Evolutionary conservation across 257 asterid species (phyloP).

Genomic region (Penstemon davidsonii): DNA sequence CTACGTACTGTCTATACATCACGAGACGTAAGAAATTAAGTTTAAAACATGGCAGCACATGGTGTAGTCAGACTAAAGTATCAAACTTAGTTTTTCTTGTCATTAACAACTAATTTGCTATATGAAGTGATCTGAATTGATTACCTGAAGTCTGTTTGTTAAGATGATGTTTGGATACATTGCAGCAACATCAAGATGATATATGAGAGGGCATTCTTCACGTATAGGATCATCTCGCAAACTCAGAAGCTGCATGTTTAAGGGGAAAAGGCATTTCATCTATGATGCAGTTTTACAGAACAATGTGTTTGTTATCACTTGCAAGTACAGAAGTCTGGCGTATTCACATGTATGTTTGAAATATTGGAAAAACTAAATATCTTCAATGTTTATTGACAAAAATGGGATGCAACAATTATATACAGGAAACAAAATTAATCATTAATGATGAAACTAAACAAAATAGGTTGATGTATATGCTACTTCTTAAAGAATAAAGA

Average conservation of each 20-base stretch:
- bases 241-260: slow-evolving; percentile 62
- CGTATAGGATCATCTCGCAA: slow-evolving; percentile 75
- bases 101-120: slow-evolving; percentile 25
- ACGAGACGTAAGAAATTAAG: slow-evolving; percentile 8
- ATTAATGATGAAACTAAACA: background rate
- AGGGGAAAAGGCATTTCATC: slow-evolving; percentile 31
- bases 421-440: slow-evolving; percentile 12
- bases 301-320: background rate
- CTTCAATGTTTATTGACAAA: slow-evolving; percentile 15
- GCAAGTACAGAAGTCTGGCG: slow-evolving; percentile 20
- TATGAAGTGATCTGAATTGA: slow-evolving; percentile 27
- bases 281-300: slow-evolving; percentile 18
- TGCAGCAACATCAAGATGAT: slow-evolving; percentile 99
- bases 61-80: slow-evolving; percentile 22
- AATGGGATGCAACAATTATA: slow-evolving; percentile 7
- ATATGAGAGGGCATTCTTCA: slow-evolving; percentile 93
- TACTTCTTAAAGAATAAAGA: slow-evolving; percentile 8
- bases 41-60: background rate
- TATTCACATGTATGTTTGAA: background rate
- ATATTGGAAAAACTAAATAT: background rate
- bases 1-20: slow-evolving; percentile 3
- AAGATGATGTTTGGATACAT: slow-evolving; percentile 98
- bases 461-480: slow-evolving; percentile 14
- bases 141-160: slow-evolving; percentile 99
- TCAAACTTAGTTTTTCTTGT: slow-evolving; percentile 10